These are phyloP conservation scores for Musa beccarii DNA, from an alignment of 176 grass and related monocot species.

Conservation along the genomic window DNA sequence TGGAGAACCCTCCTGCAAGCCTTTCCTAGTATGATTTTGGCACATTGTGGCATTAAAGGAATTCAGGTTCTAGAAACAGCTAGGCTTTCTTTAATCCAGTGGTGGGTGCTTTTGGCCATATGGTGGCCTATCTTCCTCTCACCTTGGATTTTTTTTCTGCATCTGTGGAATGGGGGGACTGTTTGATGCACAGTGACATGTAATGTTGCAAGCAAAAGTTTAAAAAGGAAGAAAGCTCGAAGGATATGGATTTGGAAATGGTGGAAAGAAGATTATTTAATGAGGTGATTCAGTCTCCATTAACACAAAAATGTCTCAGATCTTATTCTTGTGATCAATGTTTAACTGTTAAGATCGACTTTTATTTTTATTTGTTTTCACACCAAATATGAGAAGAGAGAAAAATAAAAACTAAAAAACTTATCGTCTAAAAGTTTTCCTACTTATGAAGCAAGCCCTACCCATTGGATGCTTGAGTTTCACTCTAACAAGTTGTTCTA, in stretches of 20 bases:
- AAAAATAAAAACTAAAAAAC: too few species aligned
- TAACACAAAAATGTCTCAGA: not conserved
- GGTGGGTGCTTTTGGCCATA: not conserved
- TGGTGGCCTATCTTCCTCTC: not conserved
- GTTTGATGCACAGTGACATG: not conserved
- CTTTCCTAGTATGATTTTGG: too few species aligned
- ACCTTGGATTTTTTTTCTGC: not conserved
- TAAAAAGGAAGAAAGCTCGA: not conserved
- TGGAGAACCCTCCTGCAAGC: too few species aligned
- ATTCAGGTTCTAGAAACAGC: not conserved
- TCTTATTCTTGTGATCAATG: not conserved
- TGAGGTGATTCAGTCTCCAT: not conserved
- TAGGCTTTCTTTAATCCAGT: not conserved
- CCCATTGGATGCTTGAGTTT: too few species aligned
- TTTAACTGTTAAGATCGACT: too few species aligned
- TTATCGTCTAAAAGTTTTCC: too few species aligned
- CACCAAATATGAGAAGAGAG: too few species aligned
- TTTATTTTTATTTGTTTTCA: too few species aligned
- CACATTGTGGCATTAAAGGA: not conserved
- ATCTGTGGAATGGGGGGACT: not conserved
- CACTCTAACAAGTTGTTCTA: too few species aligned
- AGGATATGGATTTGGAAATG: not conserved
- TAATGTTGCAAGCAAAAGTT: not conserved
- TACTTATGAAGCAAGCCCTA: too few species aligned
- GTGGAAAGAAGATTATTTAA: not conserved